phyloP scores from a whole-genome alignment of 2,329 filamentous ascomycete species.

The Neofusicoccum parvum region DNA sequence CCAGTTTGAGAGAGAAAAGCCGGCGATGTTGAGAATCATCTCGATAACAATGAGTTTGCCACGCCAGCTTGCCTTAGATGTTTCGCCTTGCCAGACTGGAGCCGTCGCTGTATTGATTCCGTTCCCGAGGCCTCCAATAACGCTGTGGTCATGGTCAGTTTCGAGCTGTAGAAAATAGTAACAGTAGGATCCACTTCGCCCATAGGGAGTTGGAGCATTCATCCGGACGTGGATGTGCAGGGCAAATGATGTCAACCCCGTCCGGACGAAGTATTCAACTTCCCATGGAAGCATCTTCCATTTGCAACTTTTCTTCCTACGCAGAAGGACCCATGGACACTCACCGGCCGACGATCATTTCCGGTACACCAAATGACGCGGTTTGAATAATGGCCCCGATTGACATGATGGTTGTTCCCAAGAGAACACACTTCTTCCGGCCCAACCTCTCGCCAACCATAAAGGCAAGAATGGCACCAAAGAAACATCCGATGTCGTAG shows the following conservation, averaged over 20 bases:
- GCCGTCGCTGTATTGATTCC: constrained; percentile 55
- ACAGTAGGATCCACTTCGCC: too few species aligned
- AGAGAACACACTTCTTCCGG: constrained; percentile 50
- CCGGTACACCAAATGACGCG: constrained; percentile 46
- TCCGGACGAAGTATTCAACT: too few species aligned
- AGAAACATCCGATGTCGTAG: constrained; percentile 63
- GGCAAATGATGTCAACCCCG: too few species aligned
- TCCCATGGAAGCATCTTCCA: too few species aligned
- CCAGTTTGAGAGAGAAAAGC: constrained; percentile 55
- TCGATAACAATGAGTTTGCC: constrained; percentile 52
- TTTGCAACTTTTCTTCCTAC: too few species aligned
- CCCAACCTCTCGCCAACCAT: constrained; percentile 52
- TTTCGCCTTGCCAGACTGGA: constrained; percentile 56
- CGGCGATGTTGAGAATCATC: constrained; percentile 54
- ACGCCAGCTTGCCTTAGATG: constrained; percentile 44
- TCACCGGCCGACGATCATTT: constrained; percentile 53
- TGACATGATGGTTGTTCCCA: constrained; percentile 53
- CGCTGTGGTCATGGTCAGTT: constrained; percentile 29
- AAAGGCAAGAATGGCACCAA: constrained; percentile 57
- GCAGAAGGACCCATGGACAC: background rate
- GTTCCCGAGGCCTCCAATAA: constrained; percentile 53
- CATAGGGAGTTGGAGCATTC: too few species aligned
- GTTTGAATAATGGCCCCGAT: constrained; percentile 53
- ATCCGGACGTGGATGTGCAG: too few species aligned
- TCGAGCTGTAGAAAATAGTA: too few species aligned